These are phyloP conservation scores for Theobroma cacao DNA, from an alignment of 345 rosid genomes.

Conservation along the genomic window DNA sequence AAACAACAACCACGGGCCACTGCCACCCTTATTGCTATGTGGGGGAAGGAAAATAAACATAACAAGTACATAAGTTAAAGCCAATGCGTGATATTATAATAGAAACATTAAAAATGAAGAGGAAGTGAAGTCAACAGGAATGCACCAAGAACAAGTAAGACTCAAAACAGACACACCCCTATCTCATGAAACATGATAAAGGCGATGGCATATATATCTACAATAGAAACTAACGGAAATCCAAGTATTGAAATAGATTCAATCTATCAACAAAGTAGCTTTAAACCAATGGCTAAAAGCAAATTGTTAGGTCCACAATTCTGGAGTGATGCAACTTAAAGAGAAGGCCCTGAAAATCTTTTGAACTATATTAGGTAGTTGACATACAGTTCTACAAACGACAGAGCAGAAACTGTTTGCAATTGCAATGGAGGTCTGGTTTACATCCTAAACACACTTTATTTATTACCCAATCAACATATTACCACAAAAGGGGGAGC, in stretches of 20 bases:
- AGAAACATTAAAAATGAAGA: not conserved
- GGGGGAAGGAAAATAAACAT: slow-evolving; percentile 11
- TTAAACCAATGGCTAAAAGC: not conserved
- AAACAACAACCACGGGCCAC: slow-evolving; percentile 90
- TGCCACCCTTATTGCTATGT: slow-evolving; percentile 35
- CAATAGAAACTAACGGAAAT: not conserved
- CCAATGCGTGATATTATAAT: not conserved
- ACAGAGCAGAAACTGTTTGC: not conserved
- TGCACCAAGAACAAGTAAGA: not conserved
- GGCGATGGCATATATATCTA: not conserved
- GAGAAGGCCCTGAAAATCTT: not conserved
- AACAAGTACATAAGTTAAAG: slow-evolving; percentile 10
- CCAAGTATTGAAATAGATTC: not conserved
- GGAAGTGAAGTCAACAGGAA: not conserved
- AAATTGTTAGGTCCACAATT: not conserved
- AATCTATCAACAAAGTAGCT: not conserved
- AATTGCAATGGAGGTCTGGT: not conserved
- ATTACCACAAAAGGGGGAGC: not conserved
- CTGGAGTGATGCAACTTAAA: not conserved
- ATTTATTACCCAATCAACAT: not conserved
- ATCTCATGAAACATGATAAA: not conserved
- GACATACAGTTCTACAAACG: not conserved
- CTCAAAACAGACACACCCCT: not conserved
- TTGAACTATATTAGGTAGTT: not conserved
- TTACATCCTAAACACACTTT: not conserved